Evolutionary conservation across 805 yeast genomes (phyloP).

Genomic region (Teunomyces pallodes): DNA sequence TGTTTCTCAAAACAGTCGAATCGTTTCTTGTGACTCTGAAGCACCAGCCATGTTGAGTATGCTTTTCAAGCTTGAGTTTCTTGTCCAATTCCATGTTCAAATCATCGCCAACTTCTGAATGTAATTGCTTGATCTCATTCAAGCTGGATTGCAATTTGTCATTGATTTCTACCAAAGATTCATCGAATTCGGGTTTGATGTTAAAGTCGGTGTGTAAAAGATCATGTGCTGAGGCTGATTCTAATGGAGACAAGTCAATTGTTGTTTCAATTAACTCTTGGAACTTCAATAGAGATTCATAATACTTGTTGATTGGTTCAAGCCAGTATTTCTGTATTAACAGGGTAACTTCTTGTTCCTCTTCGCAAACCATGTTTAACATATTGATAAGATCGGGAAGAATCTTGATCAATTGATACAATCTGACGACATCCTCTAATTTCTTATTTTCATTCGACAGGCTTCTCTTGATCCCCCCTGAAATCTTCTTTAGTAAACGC

Average conservation of each 20-base stretch:
- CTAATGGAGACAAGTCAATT: conserved; percentile 79
- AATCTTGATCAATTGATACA: conserved; percentile 68
- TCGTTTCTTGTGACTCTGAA: conserved; percentile 89
- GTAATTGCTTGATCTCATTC: conserved; percentile 56
- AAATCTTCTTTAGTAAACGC: conserved; percentile 67
- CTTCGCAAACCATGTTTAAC: conserved; percentile 44
- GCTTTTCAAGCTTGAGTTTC: conserved; percentile 85
- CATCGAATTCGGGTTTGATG: conserved; percentile 88
- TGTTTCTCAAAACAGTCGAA: conserved; percentile 70
- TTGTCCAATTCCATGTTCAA: conserved; percentile 80
- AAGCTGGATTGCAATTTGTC: conserved; percentile 54
- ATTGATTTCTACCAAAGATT: conserved; percentile 61
- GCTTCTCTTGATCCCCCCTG: conserved; percentile 27
- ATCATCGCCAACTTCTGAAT: conserved; percentile 66
- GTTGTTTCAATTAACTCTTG: conserved; percentile 91
- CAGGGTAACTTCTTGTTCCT: conserved; percentile 25
- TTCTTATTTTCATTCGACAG: conserved; percentile 48
- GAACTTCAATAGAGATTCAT: conserved; percentile 57
- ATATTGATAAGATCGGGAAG: conserved; percentile 66
- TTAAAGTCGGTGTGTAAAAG: conserved; percentile 64
- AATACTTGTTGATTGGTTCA: conserved; percentile 49
- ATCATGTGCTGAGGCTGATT: conserved; percentile 40
- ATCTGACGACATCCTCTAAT: conserved; percentile 84
- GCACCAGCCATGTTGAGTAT: conserved; percentile 90
- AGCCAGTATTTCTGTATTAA: conserved; percentile 56